Evolutionary conservation across 345 rosid species (phyloP).

Genomic region (Aquilaria malaccensis): DNA sequence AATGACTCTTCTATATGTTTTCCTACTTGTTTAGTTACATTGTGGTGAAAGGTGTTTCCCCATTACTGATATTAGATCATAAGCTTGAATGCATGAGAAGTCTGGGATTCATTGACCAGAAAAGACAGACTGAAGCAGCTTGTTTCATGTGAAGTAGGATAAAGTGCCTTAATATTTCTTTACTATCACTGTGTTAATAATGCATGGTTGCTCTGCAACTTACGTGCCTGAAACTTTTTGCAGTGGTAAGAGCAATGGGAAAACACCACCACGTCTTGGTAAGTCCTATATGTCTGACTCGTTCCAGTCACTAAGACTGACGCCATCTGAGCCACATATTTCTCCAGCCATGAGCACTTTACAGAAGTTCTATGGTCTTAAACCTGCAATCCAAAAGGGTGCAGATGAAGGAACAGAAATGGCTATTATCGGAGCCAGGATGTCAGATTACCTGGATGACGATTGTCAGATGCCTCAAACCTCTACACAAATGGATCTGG

Average conservation of each 20-base stretch:
- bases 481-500: constrained; percentile 17
- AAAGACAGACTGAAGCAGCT: too few relatives aligned
- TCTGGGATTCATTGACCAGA: too few relatives aligned
- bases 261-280: constrained; percentile 10
- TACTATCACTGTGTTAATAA: too few relatives aligned
- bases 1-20: too few relatives aligned
- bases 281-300: constrained; percentile 26
- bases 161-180: too few relatives aligned
- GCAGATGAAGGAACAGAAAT: constrained; percentile 38
- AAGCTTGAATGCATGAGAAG: too few relatives aligned
- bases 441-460: constrained; percentile 14
- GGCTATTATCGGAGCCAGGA: constrained; percentile 36
- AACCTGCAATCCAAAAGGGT: constrained; percentile 18
- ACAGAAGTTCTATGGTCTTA: constrained; percentile 42
- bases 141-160: too few relatives aligned
- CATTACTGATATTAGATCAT: too few relatives aligned
- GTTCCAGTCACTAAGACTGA: constrained; percentile 30
- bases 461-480: constrained; percentile 21
- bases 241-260: constrained; percentile 8
- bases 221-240: too few relatives aligned
- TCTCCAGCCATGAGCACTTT: constrained; percentile 59
- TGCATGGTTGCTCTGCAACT: too few relatives aligned
- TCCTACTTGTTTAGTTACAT: too few relatives aligned
- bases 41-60: too few relatives aligned
- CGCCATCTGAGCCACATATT: constrained; percentile 24